Evolutionary conservation across 2,329 filamentous ascomycete genomes (phyloP), one percentile per base, ranked within the genome.

Genomic region (Aspergillus novofumigatus): DNA sequence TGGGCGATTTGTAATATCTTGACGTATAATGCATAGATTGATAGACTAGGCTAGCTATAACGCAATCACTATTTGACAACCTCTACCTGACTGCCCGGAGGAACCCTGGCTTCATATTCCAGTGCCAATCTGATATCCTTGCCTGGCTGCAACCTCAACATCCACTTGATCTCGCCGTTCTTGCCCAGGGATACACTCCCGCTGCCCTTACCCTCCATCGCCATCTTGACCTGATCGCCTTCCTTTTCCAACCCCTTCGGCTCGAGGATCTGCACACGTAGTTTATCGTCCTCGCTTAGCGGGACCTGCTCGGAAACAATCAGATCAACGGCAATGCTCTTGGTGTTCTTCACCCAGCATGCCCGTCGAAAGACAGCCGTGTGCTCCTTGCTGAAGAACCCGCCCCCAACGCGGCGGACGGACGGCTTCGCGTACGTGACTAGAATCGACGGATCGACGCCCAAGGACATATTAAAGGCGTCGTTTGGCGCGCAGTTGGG

Each of bases 21-120:
- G 25, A 25, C 25, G 25, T n/a, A n/a, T n/a, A n/a, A n/a, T n/a
- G n/a, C n/a, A 42, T 23, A 21, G n/a, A 45, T 21, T 21, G 42
- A 45, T 45, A 23, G n/a, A 45, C 23, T 23, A 23, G 23, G n/a
- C 20, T 44, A 7, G 14, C 20, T 21, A 45, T 45, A 20, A 11
- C 21, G 42, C 9, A 9, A 20, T 2, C 11, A n/a, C 41, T 32
- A 32, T 32, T 11, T 26, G 44, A 25, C 21, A 25, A 47, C 4
- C 5, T 26, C 44, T 2, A 63, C 59, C 44, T 65, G 58, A 23
- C 51, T 59, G 21, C 69, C 68, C 38, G 53, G 64, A 1, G 86
- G 86, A 62, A 83, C 75, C 23, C 78, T 78, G 20, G 86, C 80
- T 58, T 83, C 80, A 70, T 89, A 89, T 73, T 86, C 84, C 58